Evolutionary conservation across 768 basidiomycete genomes (phyloP), one percentile per base, ranked within the genome.

Genomic region (Lentinus tigrinus): DNA sequence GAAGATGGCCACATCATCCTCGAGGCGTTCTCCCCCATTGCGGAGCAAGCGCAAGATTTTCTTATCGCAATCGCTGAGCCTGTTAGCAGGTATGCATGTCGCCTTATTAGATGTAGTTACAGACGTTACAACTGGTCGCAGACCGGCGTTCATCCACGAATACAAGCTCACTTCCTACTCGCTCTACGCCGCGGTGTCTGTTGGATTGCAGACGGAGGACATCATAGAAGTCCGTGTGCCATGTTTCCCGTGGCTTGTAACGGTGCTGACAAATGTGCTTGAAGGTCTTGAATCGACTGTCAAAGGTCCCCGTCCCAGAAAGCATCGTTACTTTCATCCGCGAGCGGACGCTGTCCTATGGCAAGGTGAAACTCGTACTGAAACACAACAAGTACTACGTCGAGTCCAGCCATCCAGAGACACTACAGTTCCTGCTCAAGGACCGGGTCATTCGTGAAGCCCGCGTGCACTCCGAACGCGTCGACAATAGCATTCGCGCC

Each of bases 141-240:
- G 96, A 79, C 97, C 97, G 52, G 88, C 93, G 47, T 94, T 96
- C 75, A 95, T 98, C 62, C 96, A 99, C 77, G 97, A 98, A 79
- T 99, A 98, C 81, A 94, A 96, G 76, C 85, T 99, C 70, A 98
- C 96, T 56, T 89, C 95, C 44, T 97, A 98, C 74, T 98, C 96
- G 17, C 79, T 99, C 16, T 98, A 99, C 73, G 97, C 97, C 59
- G 97, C 97, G 49, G 96, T 99, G 61, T 98, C 96, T 14, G 97
- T 99, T 59, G 97, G 97, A 27, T 78, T 99, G 27, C 93, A 98
- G 71, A 98, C 97, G 9, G 90, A 96, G 65, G 95, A 98, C 72
- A 98, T 98, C 66, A 97, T 98, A 73, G 94, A 95, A 79, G 96
- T 98, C 65, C 69, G 85, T 81, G 54, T 64, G 48, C 63, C 24